A percentile compares a stretch with the other conserved stretches of the same genome.
These are phyloP conservation scores for Ceriops tagal DNA, from an alignment of 345 rosid genomes.

Conservation along the genomic window DNA sequence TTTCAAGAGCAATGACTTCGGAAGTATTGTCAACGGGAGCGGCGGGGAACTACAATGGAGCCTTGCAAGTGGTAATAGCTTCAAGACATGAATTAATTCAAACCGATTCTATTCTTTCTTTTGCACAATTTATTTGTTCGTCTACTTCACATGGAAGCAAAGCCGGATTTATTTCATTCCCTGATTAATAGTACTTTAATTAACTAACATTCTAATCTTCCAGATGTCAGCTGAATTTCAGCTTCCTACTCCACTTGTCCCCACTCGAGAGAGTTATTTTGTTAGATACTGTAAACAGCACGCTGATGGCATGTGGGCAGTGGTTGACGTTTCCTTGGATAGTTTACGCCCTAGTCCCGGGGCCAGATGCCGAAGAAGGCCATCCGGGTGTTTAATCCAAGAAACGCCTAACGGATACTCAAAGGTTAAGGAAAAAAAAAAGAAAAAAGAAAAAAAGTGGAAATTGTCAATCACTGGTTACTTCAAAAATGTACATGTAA, in stretches of 20 bases:
- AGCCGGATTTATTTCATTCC: too few relatives aligned
- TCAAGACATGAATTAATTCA: not conserved
- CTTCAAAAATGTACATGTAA: too few relatives aligned
- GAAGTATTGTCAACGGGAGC: constrained; percentile 63
- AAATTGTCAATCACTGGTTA: not conserved
- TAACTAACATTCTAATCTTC: too few relatives aligned
- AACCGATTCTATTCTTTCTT: too few relatives aligned
- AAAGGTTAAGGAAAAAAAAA: constrained; percentile 37
- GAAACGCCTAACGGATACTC: constrained; percentile 77
- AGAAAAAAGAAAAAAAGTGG: not conserved
- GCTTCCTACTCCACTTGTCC: constrained; percentile 73
- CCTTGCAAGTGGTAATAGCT: constrained; percentile 63
- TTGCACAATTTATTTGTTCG: too few relatives aligned
- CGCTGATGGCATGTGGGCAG: constrained; percentile 78
- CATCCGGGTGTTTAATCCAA: constrained; percentile 88
- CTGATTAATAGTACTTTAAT: too few relatives aligned
- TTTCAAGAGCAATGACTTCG: constrained; percentile 60
- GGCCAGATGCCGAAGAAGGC: constrained; percentile 60
- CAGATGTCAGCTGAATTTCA: constrained; percentile 87
- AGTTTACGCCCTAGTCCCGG: constrained; percentile 47
- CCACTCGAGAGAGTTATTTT: constrained; percentile 69
- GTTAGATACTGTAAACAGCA: constrained; percentile 77
- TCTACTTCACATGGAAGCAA: too few relatives aligned
- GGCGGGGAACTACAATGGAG: constrained; percentile 67
- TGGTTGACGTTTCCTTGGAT: constrained; percentile 92